Percentiles rank a stretch among this genome's conserved stretches.
Conservation (phyloP, 345 rosid genomes). For the Triadica sebifera region DNA sequence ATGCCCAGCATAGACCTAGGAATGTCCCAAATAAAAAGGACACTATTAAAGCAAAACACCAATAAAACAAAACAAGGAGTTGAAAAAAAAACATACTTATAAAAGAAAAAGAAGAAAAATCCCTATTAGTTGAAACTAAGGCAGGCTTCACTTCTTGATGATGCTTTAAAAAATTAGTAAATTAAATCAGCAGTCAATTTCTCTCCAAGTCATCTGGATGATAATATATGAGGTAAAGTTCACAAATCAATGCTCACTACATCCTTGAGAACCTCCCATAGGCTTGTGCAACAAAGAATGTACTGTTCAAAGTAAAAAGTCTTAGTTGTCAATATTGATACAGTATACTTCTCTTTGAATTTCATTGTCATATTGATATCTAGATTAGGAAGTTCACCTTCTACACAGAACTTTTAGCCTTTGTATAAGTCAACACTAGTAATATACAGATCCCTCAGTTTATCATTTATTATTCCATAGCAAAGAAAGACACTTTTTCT, state of each 20-base stretch:
- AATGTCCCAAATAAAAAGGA: no score
- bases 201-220: neutral
- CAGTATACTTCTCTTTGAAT: neutral
- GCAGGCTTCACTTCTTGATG: no score
- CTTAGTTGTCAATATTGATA: neutral
- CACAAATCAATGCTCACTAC: neutral
- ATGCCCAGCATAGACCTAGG: no score
- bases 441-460: neutral
- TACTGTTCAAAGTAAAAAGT: neutral
- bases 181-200: neutral
- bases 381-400: slow-evolving; percentile 1
- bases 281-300: neutral
- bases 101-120: no score
- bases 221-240: neutral
- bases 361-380: neutral
- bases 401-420: neutral
- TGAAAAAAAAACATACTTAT: no score
- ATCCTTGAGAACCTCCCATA: neutral
- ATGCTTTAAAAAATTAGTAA: neutral
- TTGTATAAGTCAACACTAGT: neutral
- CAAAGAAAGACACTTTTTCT: neutral
- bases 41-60: no score
- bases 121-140: no score
- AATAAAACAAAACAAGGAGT: no score
- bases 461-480: neutral